Conservation (phyloP, 352 stramenopile species). For the Paralagenidium karlingii region DNA sequence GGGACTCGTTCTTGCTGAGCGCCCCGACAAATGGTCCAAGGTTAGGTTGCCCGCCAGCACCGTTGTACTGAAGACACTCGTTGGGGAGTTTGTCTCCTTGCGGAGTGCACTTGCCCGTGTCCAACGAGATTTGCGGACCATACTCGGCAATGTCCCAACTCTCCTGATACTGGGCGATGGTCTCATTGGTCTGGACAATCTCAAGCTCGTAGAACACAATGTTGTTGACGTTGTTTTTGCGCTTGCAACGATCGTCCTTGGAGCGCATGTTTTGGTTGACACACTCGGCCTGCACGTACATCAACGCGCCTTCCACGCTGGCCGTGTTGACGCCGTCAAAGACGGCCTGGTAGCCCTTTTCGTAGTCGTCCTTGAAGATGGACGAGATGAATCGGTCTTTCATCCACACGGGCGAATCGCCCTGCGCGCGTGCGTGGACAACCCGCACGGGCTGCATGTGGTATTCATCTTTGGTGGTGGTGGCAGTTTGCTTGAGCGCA, state of each 20-base stretch:
- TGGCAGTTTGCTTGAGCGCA: neutral
- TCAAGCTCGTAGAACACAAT: slow-evolving; percentile 76
- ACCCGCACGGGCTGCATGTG: slow-evolving; percentile 30
- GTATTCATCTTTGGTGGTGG: slow-evolving; percentile 7
- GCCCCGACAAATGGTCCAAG: slow-evolving; percentile 42
- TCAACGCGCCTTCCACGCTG: slow-evolving; percentile 43
- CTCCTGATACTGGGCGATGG: slow-evolving; percentile 47
- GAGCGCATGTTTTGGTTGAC: slow-evolving; percentile 42
- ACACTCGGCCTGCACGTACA: slow-evolving; percentile 54
- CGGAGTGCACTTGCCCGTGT: slow-evolving; percentile 46
- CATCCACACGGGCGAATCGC: slow-evolving; percentile 20
- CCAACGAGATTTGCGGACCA: slow-evolving; percentile 50
- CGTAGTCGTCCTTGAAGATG: slow-evolving; percentile 17
- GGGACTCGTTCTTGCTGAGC: slow-evolving; percentile 27
- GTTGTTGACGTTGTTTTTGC: slow-evolving; percentile 74
- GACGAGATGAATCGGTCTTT: slow-evolving; percentile 23
- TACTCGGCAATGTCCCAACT: slow-evolving; percentile 37
- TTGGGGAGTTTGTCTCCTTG: slow-evolving; percentile 23
- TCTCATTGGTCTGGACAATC: slow-evolving; percentile 66
- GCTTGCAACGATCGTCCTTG: slow-evolving; percentile 21
- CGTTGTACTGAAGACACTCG: slow-evolving; percentile 54
- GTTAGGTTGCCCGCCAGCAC: slow-evolving; percentile 35
- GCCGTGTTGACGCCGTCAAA: slow-evolving; percentile 59
- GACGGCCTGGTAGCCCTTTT: slow-evolving; percentile 16
- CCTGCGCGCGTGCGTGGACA: slow-evolving; percentile 49